Evolutionary conservation across 78 protist genomes (phyloP).

Genomic region (Emiliania huxleyi): DNA sequence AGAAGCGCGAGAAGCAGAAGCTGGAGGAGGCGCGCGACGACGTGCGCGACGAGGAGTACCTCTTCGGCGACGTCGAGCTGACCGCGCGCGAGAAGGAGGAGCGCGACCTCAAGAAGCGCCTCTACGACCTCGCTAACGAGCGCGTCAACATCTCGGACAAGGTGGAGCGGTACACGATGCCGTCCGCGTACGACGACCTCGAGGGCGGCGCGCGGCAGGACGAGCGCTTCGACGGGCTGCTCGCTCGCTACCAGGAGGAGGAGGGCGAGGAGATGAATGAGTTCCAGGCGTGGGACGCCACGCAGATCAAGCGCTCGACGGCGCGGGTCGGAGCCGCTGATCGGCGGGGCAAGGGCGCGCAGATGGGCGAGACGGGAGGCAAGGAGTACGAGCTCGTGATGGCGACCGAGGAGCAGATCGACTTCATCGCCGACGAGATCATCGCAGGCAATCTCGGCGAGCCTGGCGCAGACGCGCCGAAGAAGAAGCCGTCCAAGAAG

Average conservation of each 20-base stretch:
- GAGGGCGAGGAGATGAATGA: conserved; percentile 68
- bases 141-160: not conserved
- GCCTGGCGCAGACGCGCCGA: not conserved
- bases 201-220: not conserved
- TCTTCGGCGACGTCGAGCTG: conserved; percentile 64
- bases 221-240: not conserved
- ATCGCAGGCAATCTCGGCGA: conserved; percentile 18
- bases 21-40: conserved; percentile 19
- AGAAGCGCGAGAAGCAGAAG: conserved; percentile 27
- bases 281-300: conserved; percentile 17
- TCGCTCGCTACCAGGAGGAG: conserved; percentile 45
- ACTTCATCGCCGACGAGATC: conserved; percentile 62
- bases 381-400: conserved; percentile 21
- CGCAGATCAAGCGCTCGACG: conserved; percentile 44
- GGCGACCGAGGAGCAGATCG: conserved; percentile 80
- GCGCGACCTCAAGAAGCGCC: conserved; percentile 60
- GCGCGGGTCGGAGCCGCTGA: conserved; percentile 41
- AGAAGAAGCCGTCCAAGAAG: conserved; percentile 54
- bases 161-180: conserved; percentile 50
- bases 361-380: conserved; percentile 35
- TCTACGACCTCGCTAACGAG: conserved; percentile 63
- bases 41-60: conserved; percentile 47
- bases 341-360: conserved; percentile 17
- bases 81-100: conserved; percentile 63
- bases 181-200: conserved; percentile 30